phyloP scores from a whole-genome alignment of 805 yeast species.

The Metschnikowia hibisci region DNA sequence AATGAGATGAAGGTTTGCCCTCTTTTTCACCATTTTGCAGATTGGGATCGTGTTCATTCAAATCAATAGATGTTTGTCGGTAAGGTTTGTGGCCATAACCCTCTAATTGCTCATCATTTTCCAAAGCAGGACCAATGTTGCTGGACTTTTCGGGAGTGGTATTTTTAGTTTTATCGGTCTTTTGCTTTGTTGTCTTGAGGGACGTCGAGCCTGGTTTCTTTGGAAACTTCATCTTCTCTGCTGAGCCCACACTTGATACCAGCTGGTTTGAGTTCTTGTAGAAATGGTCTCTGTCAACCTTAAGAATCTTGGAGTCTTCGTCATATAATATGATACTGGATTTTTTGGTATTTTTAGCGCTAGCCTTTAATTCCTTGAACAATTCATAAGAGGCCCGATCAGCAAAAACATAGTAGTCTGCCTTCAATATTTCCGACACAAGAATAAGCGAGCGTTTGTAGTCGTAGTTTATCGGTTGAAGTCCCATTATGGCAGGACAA shows the following conservation, averaged over 20 bases:
- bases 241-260: neutral
- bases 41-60: too few species aligned
- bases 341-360: slow-evolving; percentile 22
- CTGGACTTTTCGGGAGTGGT: too few species aligned
- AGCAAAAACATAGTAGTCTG: slow-evolving; percentile 28
- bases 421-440: slow-evolving; percentile 32
- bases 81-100: too few species aligned
- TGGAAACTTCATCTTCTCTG: neutral
- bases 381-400: slow-evolving; percentile 25
- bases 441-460: slow-evolving; percentile 29
- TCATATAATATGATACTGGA: slow-evolving; percentile 21
- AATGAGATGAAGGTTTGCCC: too few species aligned
- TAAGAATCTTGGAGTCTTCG: slow-evolving; percentile 16
- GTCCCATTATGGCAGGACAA: slow-evolving; percentile 18
- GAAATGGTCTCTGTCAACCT: neutral
- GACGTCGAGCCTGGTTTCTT: neutral
- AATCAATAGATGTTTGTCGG: too few species aligned
- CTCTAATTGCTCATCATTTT: too few species aligned
- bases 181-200: neutral
- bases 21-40: too few species aligned
- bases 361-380: slow-evolving; percentile 26
- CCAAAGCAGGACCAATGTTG: too few species aligned
- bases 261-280: neutral
- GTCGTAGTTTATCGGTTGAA: slow-evolving; percentile 20
- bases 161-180: neutral